Base-by-base conservation (phyloP, 2,329 filamentous ascomycete genomes). In the Ascochyta pisi region DNA sequence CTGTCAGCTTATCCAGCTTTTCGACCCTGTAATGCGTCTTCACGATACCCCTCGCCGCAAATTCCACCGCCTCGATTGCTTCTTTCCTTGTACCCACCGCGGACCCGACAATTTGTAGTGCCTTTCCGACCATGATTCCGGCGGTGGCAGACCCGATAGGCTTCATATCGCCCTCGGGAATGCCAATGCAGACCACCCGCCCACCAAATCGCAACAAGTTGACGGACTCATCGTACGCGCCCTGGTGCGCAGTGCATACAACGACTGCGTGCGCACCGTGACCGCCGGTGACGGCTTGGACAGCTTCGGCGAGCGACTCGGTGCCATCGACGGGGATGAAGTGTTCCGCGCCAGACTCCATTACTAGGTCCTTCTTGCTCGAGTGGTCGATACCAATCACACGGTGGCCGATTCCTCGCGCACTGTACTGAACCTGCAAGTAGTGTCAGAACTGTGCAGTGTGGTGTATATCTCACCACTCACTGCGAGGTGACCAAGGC, bases 331-430 rank as follows among this genome's bases (percentile, higher is more conserved):
- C 78, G 58, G 88, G 85, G 55, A 90, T 77, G 73, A 89, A 90
- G 61, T 84, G 81, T 68, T 89, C 86, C 0, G 86, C 86, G 8
- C 87, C 87, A n/a, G 80, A 85, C 0, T 83, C 79, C 43, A 81
- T 81, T 9, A 84, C 81, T 2, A 89, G 68, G 12, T 82, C 92
- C 63, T 84, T 83, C 71, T 90, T 90, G 64, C 79, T 82, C 41
- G 82, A 83, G 61, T 85, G 80, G 68, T 90, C 88, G 67, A 90
- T 82, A 24, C 86, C 87, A 54, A 89, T 86, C 33, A 89, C 84
- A 40, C 87, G 81, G 60, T 86, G 78, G 10, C 84, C 86, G 79
- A 89, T 86, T 3, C 82, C 87, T n/a, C 76, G 73, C 31, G 79
- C 76, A 7, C 83, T 84, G 49, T 88, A 82, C 64, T 89, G 85